Conservation (phyloP, 441 rosid species). For the Breynia disticha region DNA sequence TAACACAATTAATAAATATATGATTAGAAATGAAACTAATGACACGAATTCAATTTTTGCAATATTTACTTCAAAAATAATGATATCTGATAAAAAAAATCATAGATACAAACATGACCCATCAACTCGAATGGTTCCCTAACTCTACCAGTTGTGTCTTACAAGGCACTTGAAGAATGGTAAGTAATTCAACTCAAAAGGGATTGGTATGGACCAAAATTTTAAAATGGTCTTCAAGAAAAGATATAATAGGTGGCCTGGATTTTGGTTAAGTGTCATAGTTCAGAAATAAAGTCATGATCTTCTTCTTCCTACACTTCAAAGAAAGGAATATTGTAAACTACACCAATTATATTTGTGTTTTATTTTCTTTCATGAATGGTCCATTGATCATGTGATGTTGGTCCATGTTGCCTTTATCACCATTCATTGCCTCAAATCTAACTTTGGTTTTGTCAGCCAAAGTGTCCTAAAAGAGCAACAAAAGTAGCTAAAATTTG, state of each 20-base stretch:
- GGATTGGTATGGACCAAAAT: not conserved
- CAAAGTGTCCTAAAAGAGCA: constrained; percentile 11
- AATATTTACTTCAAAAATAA: no score
- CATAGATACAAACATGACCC: no score
- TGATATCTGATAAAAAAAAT: no score
- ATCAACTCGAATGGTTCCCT: no score
- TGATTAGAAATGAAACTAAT: no score
- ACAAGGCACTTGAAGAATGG: not conserved
- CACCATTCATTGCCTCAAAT: constrained; percentile 17
- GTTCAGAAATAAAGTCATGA: constrained; percentile 1
- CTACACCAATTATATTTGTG: not conserved
- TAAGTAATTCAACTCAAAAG: not conserved
- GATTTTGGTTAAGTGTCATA: constrained; percentile 3
- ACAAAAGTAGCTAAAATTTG: constrained; percentile 3
- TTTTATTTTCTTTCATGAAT: constrained; percentile 1
- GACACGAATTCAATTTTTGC: no score
- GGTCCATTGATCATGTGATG: constrained; percentile 21
- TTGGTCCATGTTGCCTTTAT: constrained; percentile 17
- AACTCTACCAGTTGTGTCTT: not conserved
- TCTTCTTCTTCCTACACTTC: not conserved
- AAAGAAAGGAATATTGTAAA: not conserved
- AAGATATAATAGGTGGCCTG: not conserved
- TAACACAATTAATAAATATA: no score
- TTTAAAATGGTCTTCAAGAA: not conserved
- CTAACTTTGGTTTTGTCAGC: constrained; percentile 19